Conservation (phyloP, 1,284 basidiomycete genomes). For the Ceratobasidium sp. region DNA sequence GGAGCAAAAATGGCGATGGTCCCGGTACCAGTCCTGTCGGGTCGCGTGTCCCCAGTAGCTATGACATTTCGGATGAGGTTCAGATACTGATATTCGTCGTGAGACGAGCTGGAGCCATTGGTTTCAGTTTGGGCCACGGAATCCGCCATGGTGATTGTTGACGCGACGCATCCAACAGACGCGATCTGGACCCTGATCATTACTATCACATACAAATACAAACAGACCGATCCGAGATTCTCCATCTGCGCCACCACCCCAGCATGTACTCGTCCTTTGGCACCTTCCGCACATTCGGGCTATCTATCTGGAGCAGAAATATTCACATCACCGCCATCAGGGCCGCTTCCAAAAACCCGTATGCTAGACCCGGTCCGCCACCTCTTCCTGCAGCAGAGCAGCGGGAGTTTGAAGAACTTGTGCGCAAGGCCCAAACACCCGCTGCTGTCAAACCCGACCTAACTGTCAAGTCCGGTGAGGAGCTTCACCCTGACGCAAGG, state of each 20-base stretch:
- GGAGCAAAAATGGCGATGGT: conserved; percentile 91
- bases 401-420: conserved; percentile 76
- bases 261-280: background rate
- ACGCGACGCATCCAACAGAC: conserved; percentile 3
- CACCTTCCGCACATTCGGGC: background rate
- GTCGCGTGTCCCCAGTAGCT: conserved; percentile 73
- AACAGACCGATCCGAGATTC: conserved; percentile 7
- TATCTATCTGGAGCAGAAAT: background rate
- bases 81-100: conserved; percentile 89
- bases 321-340: background rate
- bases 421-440: conserved; percentile 63
- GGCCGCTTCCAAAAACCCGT: background rate
- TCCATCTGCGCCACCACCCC: conserved; percentile 6
- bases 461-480: conserved; percentile 43
- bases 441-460: conserved; percentile 44
- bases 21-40: conserved; percentile 92
- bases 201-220: conserved; percentile 53
- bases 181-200: conserved; percentile 50
- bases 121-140: conserved; percentile 9
- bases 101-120: conserved; percentile 20
- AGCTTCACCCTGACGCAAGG: conserved; percentile 72
- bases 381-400: conserved; percentile 74
- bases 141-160: conserved; percentile 24
- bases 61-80: conserved; percentile 79
- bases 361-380: conserved; percentile 66